Percentiles rank a stretch among this genome's conserved stretches.
phyloP scores from a whole-genome alignment of 2,329 filamentous ascomycete species.

The Aspergillus hortae region DNA sequence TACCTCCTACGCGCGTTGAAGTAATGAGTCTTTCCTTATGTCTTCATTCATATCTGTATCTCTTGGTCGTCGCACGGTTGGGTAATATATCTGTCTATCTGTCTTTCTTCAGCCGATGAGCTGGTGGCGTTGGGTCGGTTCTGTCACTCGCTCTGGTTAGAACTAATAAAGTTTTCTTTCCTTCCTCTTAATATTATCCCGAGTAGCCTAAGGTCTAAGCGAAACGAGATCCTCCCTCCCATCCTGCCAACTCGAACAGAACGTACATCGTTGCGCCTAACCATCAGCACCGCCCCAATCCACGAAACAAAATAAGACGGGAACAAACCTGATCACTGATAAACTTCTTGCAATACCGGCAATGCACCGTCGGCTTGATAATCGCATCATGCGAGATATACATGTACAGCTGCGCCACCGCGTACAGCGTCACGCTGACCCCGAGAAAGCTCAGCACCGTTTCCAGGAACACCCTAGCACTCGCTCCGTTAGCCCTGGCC shows the following conservation, averaged over 20 bases:
- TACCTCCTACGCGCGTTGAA: background rate
- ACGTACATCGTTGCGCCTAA: constrained; percentile 49
- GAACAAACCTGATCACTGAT: constrained; percentile 59
- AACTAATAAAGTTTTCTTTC: too few species aligned
- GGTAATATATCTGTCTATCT: background rate
- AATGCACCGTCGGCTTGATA: constrained; percentile 67
- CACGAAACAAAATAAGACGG: background rate
- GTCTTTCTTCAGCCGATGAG: background rate
- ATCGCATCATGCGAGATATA: constrained; percentile 61
- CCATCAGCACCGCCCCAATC: constrained; percentile 6
- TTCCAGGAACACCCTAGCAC: constrained; percentile 21
- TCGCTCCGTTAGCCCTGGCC: constrained; percentile 12
- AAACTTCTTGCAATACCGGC: constrained; percentile 48
- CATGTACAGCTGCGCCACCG: constrained; percentile 61
- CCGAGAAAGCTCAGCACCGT: constrained; percentile 63
- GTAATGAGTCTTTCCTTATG: too few species aligned
- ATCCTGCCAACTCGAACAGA: constrained; percentile 58
- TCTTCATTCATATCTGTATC: background rate
- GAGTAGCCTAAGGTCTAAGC: too few species aligned
- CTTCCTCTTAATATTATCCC: too few species aligned
- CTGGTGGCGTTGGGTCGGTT: background rate
- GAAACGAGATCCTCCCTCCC: constrained; percentile 46
- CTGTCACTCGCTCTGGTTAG: background rate
- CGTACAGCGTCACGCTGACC: constrained; percentile 63
- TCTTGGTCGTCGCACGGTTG: background rate